These are phyloP conservation scores for Leishmania lainsoni DNA, from an alignment of 208 protist species.

Conservation along the genomic window DNA sequence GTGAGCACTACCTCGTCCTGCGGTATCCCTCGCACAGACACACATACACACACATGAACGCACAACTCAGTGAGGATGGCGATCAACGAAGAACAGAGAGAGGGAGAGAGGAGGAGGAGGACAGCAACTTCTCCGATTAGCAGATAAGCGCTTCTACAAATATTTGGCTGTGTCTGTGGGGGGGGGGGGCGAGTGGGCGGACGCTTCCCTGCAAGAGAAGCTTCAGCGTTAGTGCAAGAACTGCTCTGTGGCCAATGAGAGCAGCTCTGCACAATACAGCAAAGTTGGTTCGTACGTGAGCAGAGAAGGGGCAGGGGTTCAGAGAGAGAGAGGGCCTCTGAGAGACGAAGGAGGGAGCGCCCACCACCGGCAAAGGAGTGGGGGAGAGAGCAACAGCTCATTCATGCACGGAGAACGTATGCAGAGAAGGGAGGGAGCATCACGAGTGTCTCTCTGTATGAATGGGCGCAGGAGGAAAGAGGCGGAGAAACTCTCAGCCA, in stretches of 20 bases:
- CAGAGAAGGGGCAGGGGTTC: background rate
- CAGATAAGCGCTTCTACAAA: background rate
- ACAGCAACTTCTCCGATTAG: background rate
- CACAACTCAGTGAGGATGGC: background rate
- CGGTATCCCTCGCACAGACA: background rate
- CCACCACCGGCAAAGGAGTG: background rate
- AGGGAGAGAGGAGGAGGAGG: background rate
- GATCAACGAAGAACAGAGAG: background rate
- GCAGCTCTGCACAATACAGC: background rate
- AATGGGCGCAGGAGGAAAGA: background rate
- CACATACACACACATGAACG: constrained; percentile 4
- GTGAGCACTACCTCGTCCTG: background rate
- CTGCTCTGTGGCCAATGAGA: background rate
- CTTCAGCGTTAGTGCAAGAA: background rate
- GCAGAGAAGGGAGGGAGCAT: background rate
- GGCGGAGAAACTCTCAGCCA: background rate
- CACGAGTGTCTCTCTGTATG: background rate
- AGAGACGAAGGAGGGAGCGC: background rate
- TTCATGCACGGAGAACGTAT: background rate
- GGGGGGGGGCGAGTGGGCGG: background rate
- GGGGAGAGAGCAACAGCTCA: background rate
- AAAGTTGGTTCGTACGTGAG: background rate
- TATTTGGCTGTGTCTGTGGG: background rate
- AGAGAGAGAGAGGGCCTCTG: background rate
- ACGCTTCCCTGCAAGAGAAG: background rate